Evolutionary conservation across 106 monocot species (phyloP), one percentile per base, ranked within the genome.

Genomic region (Dendrobium nobile): DNA sequence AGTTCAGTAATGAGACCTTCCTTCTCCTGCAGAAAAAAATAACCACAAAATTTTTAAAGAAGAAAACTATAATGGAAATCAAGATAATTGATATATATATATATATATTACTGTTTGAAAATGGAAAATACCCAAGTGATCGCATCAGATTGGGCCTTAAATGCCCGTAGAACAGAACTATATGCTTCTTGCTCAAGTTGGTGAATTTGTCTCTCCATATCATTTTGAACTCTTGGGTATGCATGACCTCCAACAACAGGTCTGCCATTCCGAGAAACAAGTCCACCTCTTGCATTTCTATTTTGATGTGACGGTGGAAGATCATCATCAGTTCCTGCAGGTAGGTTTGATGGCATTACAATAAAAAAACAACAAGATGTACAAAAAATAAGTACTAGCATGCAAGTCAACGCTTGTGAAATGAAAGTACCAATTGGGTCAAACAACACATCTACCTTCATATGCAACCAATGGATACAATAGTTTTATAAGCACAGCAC

Each of bases 121-220:
- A 7, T 42, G 11, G 51, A 77, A 45, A 41, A 61, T 88, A 99
- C 99, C 99, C 99, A 99, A 80, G 93, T 93, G 72, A 99, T 95
- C 15, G 93, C 95, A 87, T 99, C 99, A 77, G 99, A 95, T 77
- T 99, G 99, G 67, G 95, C 99, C 82, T 95, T 95, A 77, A 99
- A 99, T 79, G 99, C 99, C 17, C 93, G 83, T 76, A 99, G 91
- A 90, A 99, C 95, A 27, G 93, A 87, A 77, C 84, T 86, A 40
- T 99, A 99, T 68, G 99, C 99, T 75, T 99, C 99, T 82, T 91
- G 93, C 73, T 99, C 99, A 54, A 99, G 89, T 64, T 77, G 86
- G 84, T 99, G 99, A 24, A 99, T 99, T 88, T 91, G 95, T 47
- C 67, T 75, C 78, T 99, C 99, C 95, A 99, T 99, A 75, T 95